Base-by-base conservation (phyloP, 805 yeast genomes). In the Schizosaccharomyces lindneri region DNA sequence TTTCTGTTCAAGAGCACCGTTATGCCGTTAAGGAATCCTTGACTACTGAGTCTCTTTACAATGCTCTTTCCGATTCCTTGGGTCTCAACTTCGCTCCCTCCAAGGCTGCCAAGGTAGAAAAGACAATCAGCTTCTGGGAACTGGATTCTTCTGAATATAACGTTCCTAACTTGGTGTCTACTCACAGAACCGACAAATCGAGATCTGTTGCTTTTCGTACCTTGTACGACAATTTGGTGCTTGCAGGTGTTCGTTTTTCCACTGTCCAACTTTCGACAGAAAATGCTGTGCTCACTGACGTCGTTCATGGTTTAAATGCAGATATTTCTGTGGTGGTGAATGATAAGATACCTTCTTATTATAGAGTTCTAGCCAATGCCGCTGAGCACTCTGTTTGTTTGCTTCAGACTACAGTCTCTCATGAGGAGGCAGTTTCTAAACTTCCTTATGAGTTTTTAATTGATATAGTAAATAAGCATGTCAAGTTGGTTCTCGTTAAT, bases 271-370 rank as follows among this genome's bases (percentile, higher is more conserved):
- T 51, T 29, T 51, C 57, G 4, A 24, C 13, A 4, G 9, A 11
- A 17, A 9, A 21, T 39, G 57, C 36, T 24, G 1, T 24, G 7
- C 27, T 51, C 5, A 51, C 57, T 17, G 57, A 51, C 64, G 84
- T 93, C 65, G 72, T 78, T 64, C 76, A 77, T 48, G 97, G 90
- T 70, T 76, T 86, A 67, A 71, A 74, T 63, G 74, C 74, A 48
- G 78, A 78, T 57, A 77, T 87, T 65, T 78, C 77, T 62, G 84
- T 85, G 69, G 68, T 71, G 2, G 73, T 78, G 62, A 63, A 76
- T 1, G 80, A 79, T 24, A 21, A 29, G 6, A 21, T 51, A 19
- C 36, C 57, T 1, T 24, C n/a, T 3, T 29, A 51, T 29, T 21
- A 24, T 29, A 21, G 39, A 17, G 57, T 51, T 29, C 11, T 51